Evolutionary conservation across 805 yeast species (phyloP).

Genomic region (Schwanniomyces pseudopolymorphus): DNA sequence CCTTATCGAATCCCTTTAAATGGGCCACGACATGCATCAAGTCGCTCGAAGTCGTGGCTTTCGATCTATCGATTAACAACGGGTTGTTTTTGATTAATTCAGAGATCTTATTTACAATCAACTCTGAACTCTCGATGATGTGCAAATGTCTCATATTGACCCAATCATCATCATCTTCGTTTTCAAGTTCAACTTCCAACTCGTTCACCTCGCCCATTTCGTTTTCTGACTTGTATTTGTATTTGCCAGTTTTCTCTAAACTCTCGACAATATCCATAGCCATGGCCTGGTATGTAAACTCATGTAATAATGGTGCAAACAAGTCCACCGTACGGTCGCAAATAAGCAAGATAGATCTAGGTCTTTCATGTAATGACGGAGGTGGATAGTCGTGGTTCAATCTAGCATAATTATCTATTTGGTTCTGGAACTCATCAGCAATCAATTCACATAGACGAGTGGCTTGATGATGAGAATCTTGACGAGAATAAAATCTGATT

Average conservation of each 20-base stretch:
- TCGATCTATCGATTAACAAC: slow-evolving; percentile 64
- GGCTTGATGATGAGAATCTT: slow-evolving; percentile 51
- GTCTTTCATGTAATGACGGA: slow-evolving; percentile 49
- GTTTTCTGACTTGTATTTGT: slow-evolving; percentile 54
- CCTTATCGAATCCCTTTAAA: slow-evolving; percentile 65
- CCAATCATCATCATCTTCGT: slow-evolving; percentile 77
- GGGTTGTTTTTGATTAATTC: slow-evolving; percentile 74
- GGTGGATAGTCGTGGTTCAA: slow-evolving; percentile 63
- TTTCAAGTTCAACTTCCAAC: slow-evolving; percentile 41
- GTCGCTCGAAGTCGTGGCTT: slow-evolving; percentile 66
- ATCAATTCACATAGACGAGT: slow-evolving; percentile 63
- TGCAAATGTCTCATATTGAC: slow-evolving; percentile 67
- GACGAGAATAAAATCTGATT: slow-evolving; percentile 66
- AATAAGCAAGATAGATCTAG: slow-evolving; percentile 71
- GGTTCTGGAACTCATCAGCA: slow-evolving; percentile 69
- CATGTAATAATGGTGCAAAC: slow-evolving; percentile 82
- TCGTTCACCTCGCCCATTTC: slow-evolving; percentile 42
- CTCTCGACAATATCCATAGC: slow-evolving; percentile 67
- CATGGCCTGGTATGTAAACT: slow-evolving; percentile 89
- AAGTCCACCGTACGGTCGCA: slow-evolving; percentile 84
- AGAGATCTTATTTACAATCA: slow-evolving; percentile 55
- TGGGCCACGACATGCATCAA: slow-evolving; percentile 74
- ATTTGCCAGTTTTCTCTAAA: slow-evolving; percentile 43
- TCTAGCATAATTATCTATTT: slow-evolving; percentile 75
- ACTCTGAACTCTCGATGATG: slow-evolving; percentile 69